These are phyloP conservation scores for Copromyces sp. DNA, from an alignment of 495 filamentous ascomycete genomes.

Conservation along the genomic window DNA sequence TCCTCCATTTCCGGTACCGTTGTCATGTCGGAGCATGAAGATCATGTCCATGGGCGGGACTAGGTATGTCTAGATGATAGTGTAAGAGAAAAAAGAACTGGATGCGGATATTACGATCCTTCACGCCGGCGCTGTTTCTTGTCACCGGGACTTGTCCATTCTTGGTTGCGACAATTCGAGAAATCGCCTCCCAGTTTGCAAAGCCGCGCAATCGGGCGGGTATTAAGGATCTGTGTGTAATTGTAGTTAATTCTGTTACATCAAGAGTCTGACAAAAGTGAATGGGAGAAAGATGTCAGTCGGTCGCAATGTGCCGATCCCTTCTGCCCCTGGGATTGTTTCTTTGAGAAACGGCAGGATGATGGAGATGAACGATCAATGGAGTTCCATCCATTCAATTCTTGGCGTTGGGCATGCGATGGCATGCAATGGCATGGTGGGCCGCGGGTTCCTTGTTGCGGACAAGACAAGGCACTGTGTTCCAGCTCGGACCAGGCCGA, in stretches of 20 bases:
- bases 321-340: neutral
- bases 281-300: neutral
- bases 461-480: neutral
- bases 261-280: neutral
- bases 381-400: neutral
- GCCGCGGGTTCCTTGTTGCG: neutral
- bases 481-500: neutral
- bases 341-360: neutral
- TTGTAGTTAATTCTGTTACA: neutral
- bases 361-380: neutral
- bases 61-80: neutral
- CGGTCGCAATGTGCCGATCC: neutral
- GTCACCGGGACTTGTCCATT: neutral
- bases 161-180: neutral
- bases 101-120: neutral
- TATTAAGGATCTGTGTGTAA: neutral
- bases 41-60: neutral
- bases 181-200: neutral
- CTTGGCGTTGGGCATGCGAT: neutral
- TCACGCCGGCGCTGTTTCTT: neutral
- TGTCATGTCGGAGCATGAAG: neutral
- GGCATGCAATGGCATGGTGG: neutral
- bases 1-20: constrained; percentile 47
- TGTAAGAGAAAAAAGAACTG: neutral
- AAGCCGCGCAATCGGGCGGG: neutral